phyloP scores from a whole-genome alignment of 2,329 filamentous ascomycete species.

The Verticillium albo-atrum region DNA sequence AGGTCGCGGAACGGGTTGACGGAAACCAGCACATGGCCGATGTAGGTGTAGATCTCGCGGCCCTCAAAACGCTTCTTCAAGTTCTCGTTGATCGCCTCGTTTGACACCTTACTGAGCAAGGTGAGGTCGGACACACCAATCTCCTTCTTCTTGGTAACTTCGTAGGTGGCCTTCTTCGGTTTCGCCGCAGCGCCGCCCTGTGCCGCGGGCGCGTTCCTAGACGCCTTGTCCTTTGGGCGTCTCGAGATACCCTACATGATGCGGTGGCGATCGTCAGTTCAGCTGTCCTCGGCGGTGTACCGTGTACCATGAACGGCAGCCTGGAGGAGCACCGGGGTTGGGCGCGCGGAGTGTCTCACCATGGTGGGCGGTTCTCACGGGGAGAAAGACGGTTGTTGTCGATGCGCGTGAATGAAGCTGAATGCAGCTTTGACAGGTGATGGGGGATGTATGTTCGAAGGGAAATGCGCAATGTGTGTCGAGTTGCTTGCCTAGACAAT shows the following conservation, averaged over 20 bases:
- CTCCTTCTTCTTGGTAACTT: slow-evolving; percentile 97
- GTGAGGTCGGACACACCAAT: slow-evolving; percentile 98
- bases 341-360: slow-evolving; percentile 9
- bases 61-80: slow-evolving; percentile 97
- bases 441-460: not conserved
- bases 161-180: slow-evolving; percentile 94
- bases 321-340: not conserved
- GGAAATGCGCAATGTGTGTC: not conserved
- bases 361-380: slow-evolving; percentile 14
- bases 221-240: slow-evolving; percentile 43
- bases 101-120: slow-evolving; percentile 95
- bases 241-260: slow-evolving; percentile 41
- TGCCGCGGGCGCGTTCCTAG: slow-evolving; percentile 33
- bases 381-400: slow-evolving; percentile 7
- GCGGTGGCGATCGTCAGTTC: not conserved
- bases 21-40: slow-evolving; percentile 97
- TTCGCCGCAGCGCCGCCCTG: slow-evolving; percentile 44
- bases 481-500: slow-evolving; percentile 2
- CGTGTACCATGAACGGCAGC: not conserved
- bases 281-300: not conserved
- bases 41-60: slow-evolving; percentile 98
- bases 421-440: not conserved
- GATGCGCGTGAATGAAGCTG: not conserved
- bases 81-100: slow-evolving; percentile 99
- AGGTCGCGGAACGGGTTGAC: slow-evolving; percentile 97